phyloP scores from a whole-genome alignment of 257 asterid genomes.

The Handroanthus guayacan region DNA sequence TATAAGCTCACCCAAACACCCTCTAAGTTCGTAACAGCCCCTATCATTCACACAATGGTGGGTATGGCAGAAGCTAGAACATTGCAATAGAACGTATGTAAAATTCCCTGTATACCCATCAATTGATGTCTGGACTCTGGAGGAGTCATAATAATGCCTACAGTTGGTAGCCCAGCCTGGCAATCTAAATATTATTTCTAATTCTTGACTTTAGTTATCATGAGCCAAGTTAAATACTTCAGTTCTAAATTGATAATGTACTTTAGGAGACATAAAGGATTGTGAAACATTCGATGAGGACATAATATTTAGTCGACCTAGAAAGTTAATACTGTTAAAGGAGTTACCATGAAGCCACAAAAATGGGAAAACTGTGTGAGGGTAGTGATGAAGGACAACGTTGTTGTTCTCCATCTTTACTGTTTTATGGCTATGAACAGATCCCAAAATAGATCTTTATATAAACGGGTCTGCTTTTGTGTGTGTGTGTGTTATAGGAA shows the following conservation, averaged over 20 bases:
- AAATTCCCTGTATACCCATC: not conserved
- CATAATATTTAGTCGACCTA: not conserved
- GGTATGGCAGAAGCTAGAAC: not conserved
- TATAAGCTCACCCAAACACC: too few relatives aligned
- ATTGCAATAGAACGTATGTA: not conserved
- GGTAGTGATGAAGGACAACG: conserved; percentile 13
- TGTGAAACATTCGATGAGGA: conserved; percentile 18
- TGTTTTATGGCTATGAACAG: conserved; percentile 1
- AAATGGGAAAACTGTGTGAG: conserved; percentile 2
- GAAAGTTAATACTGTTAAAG: conserved; percentile 11
- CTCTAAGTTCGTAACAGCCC: too few relatives aligned
- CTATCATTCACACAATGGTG: not conserved
- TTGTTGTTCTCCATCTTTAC: not conserved
- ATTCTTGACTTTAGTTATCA: not conserved
- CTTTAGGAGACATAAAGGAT: not conserved
- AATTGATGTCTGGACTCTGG: not conserved
- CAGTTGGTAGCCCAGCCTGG: not conserved
- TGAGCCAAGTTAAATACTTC: not conserved
- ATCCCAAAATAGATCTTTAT: conserved; percentile 1
- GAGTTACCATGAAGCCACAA: not conserved
- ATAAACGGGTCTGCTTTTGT: not conserved
- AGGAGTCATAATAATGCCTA: not conserved
- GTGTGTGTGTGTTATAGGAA: not conserved
- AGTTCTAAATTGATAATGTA: not conserved
- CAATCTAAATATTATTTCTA: conserved; percentile 1